A percentile compares a stretch with the other conserved stretches of the same genome.
Conservation (phyloP, 306 rosid species). For the Coriaria nepalensis region DNA sequence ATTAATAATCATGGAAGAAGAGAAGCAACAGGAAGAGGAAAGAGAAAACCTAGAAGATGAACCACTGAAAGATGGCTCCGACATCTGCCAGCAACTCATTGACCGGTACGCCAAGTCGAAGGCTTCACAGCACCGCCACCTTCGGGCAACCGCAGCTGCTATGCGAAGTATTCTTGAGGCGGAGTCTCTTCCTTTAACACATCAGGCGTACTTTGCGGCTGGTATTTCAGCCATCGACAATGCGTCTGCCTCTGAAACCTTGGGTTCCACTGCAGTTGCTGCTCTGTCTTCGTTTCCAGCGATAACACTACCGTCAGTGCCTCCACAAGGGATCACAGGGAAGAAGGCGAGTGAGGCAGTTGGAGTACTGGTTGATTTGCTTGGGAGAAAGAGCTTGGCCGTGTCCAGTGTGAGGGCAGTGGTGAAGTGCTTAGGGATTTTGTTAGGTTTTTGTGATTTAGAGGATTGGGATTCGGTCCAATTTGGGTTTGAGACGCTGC, state of each 20-base stretch:
- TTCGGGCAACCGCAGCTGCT: slow-evolving; percentile 66
- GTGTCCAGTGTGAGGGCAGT: slow-evolving; percentile 49
- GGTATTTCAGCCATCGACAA: slow-evolving; percentile 40
- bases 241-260: slow-evolving; percentile 18
- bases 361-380: slow-evolving; percentile 24
- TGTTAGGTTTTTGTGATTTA: slow-evolving; percentile 70
- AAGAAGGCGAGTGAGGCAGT: slow-evolving; percentile 41
- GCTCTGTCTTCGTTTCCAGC: slow-evolving; percentile 60
- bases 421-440: slow-evolving; percentile 65
- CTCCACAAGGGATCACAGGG: slow-evolving; percentile 19
- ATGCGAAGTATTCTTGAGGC: slow-evolving; percentile 52
- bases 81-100: slow-evolving; percentile 77
- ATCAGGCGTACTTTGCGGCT: slow-evolving; percentile 61
- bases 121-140: slow-evolving; percentile 86
- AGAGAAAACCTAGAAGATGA: slow-evolving; percentile 20
- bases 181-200: slow-evolving; percentile 66
- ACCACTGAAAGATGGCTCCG: slow-evolving; percentile 34
- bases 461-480: slow-evolving; percentile 58
- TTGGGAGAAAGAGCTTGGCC: slow-evolving; percentile 33
- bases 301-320: slow-evolving; percentile 45
- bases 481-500: slow-evolving; percentile 55
- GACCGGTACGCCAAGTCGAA: slow-evolving; percentile 74
- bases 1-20: slow-evolving; percentile 33
- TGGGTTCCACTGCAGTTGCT: slow-evolving; percentile 45
- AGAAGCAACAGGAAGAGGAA: slow-evolving; percentile 11